phyloP scores from a whole-genome alignment of 2,329 filamentous ascomycete genomes.

The Penicillium sp. region DNA sequence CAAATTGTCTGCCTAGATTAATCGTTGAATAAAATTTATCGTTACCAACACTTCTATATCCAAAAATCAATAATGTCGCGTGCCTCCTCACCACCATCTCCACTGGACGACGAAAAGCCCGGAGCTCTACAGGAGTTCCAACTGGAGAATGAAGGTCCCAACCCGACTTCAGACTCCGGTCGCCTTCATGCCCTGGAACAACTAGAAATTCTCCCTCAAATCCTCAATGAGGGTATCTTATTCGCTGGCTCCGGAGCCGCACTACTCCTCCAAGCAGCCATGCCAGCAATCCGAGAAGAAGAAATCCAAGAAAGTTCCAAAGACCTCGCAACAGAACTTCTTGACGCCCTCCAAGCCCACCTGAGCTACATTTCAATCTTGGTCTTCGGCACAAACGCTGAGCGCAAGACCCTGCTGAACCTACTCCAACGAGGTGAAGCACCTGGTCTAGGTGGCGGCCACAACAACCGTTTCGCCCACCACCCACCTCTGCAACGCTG shows the following conservation, averaged over 20 bases:
- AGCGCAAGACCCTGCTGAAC: conserved; percentile 31
- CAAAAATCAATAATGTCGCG: conserved; percentile 11
- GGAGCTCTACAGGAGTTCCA: not conserved
- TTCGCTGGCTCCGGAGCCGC: conserved; percentile 37
- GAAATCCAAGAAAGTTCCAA: conserved; percentile 13
- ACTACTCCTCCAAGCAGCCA: conserved; percentile 35
- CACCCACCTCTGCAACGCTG: conserved; percentile 28
- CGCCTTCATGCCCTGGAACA: conserved; percentile 32
- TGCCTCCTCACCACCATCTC: conserved; percentile 18
- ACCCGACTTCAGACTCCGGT: conserved; percentile 14
- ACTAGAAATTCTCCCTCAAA: conserved; percentile 36
- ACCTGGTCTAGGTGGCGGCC: conserved; percentile 22
- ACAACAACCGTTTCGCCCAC: conserved; percentile 24
- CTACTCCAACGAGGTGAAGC: conserved; percentile 24
- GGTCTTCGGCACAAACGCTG: conserved; percentile 32
- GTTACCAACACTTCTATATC: not conserved
- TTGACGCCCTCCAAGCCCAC: conserved; percentile 31
- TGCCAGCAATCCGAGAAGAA: conserved; percentile 24
- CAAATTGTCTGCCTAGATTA: not conserved
- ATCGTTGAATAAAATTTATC: not conserved
- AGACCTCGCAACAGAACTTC: conserved; percentile 30
- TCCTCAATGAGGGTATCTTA: conserved; percentile 37
- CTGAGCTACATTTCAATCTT: conserved; percentile 37
- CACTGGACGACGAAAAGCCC: conserved; percentile 17
- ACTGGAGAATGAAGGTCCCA: not conserved